A percentile compares a stretch with the other conserved stretches of the same genome.
Evolutionary conservation across 139 green algal genomes (phyloP).

Genomic region (Chlorella sp.): DNA sequence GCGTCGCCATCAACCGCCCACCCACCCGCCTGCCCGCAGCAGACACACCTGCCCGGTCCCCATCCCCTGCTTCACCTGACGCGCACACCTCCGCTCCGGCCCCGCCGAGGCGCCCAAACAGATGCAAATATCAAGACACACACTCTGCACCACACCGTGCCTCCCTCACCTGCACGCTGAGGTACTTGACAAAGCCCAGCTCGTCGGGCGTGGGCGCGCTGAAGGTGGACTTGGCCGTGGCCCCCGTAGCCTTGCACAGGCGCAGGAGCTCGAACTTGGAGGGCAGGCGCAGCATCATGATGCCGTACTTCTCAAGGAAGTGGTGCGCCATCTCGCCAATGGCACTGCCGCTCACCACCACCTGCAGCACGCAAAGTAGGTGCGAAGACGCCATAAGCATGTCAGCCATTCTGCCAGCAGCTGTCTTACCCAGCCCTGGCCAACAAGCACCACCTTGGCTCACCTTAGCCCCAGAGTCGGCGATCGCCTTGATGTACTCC

Average conservation of each 20-base stretch:
- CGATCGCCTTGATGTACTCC: slow-evolving; percentile 78
- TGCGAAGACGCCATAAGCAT: neutral
- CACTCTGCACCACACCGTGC: no score
- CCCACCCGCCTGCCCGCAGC: no score
- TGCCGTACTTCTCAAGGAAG: slow-evolving; percentile 91
- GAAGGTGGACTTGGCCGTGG: slow-evolving; percentile 42
- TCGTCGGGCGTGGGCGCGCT: slow-evolving; percentile 59
- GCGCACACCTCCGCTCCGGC: no score
- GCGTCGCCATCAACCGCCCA: no score
- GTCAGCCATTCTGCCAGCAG: neutral
- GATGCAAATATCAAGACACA: neutral
- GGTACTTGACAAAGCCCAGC: slow-evolving; percentile 67
- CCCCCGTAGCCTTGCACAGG: slow-evolving; percentile 86
- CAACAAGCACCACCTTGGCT: neutral
- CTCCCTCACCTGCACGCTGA: slow-evolving; percentile 28
- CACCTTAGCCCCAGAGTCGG: slow-evolving; percentile 55
- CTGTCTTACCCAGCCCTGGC: neutral
- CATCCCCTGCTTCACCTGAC: neutral
- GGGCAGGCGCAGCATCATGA: slow-evolving; percentile 72
- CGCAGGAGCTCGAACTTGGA: slow-evolving; percentile 98
- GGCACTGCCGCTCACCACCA: slow-evolving; percentile 73
- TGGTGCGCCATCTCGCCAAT: slow-evolving; percentile 98
- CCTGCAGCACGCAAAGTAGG: slow-evolving; percentile 5
- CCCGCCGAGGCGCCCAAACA: neutral
- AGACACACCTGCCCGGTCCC: neutral